A percentile compares a stretch with the other conserved stretches of the same genome.
These are phyloP conservation scores for Kuraishia piskuri DNA, from an alignment of 805 yeast genomes.

Conservation along the genomic window DNA sequence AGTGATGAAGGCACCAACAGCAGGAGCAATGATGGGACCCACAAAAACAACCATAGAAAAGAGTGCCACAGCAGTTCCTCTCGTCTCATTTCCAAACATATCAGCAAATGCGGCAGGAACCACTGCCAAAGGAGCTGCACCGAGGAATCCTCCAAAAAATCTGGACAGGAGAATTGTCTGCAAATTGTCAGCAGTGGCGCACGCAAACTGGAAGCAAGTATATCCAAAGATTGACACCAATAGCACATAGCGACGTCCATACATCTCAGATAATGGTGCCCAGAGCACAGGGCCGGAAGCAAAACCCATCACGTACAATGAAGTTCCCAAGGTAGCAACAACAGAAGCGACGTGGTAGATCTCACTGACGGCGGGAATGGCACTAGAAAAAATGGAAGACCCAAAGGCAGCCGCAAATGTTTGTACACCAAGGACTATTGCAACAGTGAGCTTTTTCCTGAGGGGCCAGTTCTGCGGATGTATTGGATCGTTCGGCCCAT, in stretches of 20 bases:
- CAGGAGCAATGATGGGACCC: constrained; percentile 81
- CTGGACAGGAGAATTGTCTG: constrained; percentile 74
- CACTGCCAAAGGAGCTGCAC: constrained; percentile 80
- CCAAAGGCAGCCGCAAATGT: constrained; percentile 59
- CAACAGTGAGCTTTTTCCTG: constrained; percentile 33
- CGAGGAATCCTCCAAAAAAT: constrained; percentile 72
- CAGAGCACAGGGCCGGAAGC: constrained; percentile 88
- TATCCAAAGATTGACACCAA: constrained; percentile 48
- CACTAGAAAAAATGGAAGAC: constrained; percentile 74
- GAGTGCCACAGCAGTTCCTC: constrained; percentile 71
- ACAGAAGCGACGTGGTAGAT: constrained; percentile 54
- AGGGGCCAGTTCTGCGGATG: constrained; percentile 77
- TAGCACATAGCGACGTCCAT: constrained; percentile 60
- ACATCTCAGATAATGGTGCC: constrained; percentile 82
- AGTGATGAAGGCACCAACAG: constrained; percentile 64
- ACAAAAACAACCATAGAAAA: constrained; percentile 68
- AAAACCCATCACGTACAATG: constrained; percentile 85
- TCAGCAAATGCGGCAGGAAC: constrained; percentile 87
- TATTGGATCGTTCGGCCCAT: constrained; percentile 71
- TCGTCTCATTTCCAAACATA: constrained; percentile 50
- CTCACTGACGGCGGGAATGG: constrained; percentile 36
- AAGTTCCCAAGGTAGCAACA: constrained; percentile 68
- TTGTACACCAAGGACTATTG: constrained; percentile 36
- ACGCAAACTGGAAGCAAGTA: constrained; percentile 57
- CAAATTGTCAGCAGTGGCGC: constrained; percentile 69